Conservation (phyloP, 768 basidiomycete species). For the Rhodotorula graminis region DNA sequence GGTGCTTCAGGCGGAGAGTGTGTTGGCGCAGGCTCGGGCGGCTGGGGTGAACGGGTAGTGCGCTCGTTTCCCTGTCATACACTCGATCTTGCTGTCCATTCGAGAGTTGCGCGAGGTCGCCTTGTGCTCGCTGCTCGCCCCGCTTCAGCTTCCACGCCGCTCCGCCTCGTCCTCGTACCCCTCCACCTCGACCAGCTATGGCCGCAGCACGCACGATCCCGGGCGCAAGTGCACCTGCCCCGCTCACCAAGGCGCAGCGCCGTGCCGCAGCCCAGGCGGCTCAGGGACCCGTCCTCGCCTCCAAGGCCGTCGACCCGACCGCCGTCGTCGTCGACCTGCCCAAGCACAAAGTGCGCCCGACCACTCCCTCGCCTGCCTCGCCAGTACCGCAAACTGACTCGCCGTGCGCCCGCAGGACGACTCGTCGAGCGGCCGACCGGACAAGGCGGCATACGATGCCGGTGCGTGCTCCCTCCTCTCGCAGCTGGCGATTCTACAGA, state of each 20-base stretch:
- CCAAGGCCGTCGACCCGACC: constrained; percentile 17
- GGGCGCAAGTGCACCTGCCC: background rate
- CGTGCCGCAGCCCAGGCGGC: background rate
- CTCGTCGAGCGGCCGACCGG: constrained; percentile 7
- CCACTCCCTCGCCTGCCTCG: background rate
- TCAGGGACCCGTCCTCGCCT: background rate
- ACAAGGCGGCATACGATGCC: constrained; percentile 19
- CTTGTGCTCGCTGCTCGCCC: too few relatives aligned
- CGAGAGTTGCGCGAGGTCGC: too few relatives aligned
- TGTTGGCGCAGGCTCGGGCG: background rate
- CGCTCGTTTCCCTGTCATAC: too few relatives aligned
- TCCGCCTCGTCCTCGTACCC: too few relatives aligned
- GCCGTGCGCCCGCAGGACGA: background rate
- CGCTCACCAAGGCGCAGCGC: constrained; percentile 12
- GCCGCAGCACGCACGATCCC: background rate
- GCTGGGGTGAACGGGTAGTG: background rate
- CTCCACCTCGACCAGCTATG: background rate
- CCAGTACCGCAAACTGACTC: too few relatives aligned
- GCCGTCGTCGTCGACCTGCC: constrained; percentile 13
- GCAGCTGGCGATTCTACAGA: background rate
- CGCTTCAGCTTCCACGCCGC: too few relatives aligned
- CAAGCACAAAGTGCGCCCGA: constrained; percentile 14
- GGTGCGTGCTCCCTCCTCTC: background rate
- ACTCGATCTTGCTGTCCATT: too few relatives aligned
- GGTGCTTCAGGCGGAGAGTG: constrained; percentile 6